Evolutionary conservation across 2,329 filamentous ascomycete genomes (phyloP).

Genomic region (Alternaria incomplexa): DNA sequence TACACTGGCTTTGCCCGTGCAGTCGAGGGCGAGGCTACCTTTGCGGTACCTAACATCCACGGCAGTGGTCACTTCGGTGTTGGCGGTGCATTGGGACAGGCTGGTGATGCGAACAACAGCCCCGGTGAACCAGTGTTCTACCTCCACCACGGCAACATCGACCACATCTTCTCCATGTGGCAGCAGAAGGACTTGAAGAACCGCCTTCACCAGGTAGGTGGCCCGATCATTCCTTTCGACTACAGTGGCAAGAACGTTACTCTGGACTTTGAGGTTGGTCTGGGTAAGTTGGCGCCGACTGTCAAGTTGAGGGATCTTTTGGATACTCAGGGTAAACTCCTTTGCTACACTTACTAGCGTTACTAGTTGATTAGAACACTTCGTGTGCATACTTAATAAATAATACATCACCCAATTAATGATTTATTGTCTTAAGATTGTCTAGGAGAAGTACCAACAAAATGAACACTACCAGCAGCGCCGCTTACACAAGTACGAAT

Average conservation of each 20-base stretch:
- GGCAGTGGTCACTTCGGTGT: conserved; percentile 47
- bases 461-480: too few relatives aligned
- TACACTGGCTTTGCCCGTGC: conserved; percentile 37
- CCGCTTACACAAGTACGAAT: neutral
- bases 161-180: conserved; percentile 43
- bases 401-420: too few relatives aligned
- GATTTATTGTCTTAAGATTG: too few relatives aligned
- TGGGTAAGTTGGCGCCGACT: conserved; percentile 36
- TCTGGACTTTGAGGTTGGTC: conserved; percentile 39
- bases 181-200: conserved; percentile 35
- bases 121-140: conserved; percentile 48
- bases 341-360: conserved; percentile 36
- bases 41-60: conserved; percentile 41
- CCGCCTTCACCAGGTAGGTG: conserved; percentile 45
- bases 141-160: conserved; percentile 48
- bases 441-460: too few relatives aligned
- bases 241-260: conserved; percentile 40
- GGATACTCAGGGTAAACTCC: conserved; percentile 25
- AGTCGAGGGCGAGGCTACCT: conserved; percentile 33
- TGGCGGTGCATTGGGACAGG: conserved; percentile 40
- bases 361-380: too few relatives aligned
- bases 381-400: neutral
- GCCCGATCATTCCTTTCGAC: conserved; percentile 37
- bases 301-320: conserved; percentile 37
- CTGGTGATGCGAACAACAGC: conserved; percentile 44